Percentiles rank a stretch among this genome's conserved stretches.
phyloP scores from a whole-genome alignment of 1,139 yeast genomes.

The Scheffersomyces parashehatae region DNA sequence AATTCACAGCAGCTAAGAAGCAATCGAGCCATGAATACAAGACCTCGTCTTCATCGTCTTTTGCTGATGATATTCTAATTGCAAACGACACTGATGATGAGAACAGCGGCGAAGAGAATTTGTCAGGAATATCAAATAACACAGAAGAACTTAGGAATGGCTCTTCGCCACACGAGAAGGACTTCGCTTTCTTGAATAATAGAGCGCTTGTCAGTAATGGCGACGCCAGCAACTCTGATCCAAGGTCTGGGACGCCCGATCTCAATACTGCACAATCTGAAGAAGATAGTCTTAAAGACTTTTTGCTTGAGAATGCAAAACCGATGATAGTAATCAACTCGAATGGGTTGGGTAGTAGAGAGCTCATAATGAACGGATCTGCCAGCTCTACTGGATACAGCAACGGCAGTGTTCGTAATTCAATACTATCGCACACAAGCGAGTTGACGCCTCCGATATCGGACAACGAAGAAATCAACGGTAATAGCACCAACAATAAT shows the following conservation, averaged over 20 bases:
- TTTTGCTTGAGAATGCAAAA: neutral
- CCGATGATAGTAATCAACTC: neutral
- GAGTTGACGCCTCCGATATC: slow-evolving; percentile 23
- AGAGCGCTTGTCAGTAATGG: neutral
- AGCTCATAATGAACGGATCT: neutral
- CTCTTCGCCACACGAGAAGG: neutral
- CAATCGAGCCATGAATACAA: neutral
- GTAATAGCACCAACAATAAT: too few species aligned
- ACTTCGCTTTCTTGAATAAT: neutral
- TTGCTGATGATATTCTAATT: neutral
- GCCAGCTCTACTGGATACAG: neutral
- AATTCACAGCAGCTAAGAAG: neutral
- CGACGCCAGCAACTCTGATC: neutral
- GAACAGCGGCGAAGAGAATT: neutral
- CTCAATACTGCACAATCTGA: neutral
- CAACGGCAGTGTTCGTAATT: neutral
- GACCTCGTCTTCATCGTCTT: neutral
- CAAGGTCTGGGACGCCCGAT: neutral
- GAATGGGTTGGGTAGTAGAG: neutral
- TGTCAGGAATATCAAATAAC: neutral
- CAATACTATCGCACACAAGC: neutral
- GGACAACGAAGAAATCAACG: slow-evolving; percentile 13
- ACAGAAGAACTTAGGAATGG: too few species aligned
- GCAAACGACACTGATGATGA: neutral
- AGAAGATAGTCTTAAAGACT: neutral